Base-by-base conservation (phyloP, 2,329 filamentous ascomycete species). In the Sarocladiaceae sp. region DNA sequence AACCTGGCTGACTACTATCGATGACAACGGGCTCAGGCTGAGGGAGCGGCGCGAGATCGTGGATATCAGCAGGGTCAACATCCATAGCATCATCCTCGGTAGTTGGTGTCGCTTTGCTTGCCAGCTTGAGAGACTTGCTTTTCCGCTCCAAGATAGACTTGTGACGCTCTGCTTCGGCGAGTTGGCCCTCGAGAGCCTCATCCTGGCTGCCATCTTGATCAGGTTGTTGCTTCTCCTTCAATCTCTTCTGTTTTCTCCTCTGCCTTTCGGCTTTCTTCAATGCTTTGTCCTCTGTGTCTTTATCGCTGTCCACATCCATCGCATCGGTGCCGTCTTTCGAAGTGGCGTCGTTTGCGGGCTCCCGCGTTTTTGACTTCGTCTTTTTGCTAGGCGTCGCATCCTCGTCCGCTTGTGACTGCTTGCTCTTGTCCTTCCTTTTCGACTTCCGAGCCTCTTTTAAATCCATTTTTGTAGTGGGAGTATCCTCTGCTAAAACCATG, bases 1-100 rank as follows among this genome's bases (percentile, higher is more conserved):
- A 89, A n/a, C 76, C 75, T 2, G 83, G 80, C 44, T 74, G 73
- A 42, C 76, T 72, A 1, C 69, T 68, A 23, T 75, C 66, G 35
- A 81, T 74, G 1, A 73, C 67, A 1, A 79, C 70, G 1, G 76
- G 78, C 24, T 76, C 75, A 11, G 87, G 89, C 53, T 95, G 89
- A 6, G 89, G 89, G 16, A 95, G 70, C 6, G 88, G 89, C 45
- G 85, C 80, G 1, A 97, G 70, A 18, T 87, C 88, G 59, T 89
- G 82, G 3, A 82, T 59, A 54, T 78, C 73, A 11, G 54, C 53
- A 18, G 58, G 51, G 32, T 66, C 62, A 13, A 56, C 53, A 3
- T 55, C 51, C 23, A 65, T 61, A 0, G 57, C 51, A n/a, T 59
- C 53, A 26, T 57, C 55, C 23, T 56, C 52, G 33, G 70, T 18